These are phyloP conservation scores for Cyberlindnera mrakii DNA, from an alignment of 805 yeast species.

Conservation along the genomic window DNA sequence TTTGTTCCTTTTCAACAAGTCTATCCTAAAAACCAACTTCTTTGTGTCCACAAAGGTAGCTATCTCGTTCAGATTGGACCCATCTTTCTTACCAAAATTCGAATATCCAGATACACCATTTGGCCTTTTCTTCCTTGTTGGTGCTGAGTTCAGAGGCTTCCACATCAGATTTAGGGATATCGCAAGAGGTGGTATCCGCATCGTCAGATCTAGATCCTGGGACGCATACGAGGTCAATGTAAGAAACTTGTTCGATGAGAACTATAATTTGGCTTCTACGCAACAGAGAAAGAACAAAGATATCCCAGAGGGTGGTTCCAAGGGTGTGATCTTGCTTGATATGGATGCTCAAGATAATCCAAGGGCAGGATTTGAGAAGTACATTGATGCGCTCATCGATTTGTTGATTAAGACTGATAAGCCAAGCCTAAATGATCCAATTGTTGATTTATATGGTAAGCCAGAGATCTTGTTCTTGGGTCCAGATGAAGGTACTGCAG, in stretches of 20 bases:
- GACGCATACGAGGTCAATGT: slow-evolving; percentile 85
- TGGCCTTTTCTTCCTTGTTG: slow-evolving; percentile 94
- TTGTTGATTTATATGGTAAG: slow-evolving; percentile 77
- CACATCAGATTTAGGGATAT: slow-evolving; percentile 95
- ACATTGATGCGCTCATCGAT: slow-evolving; percentile 87
- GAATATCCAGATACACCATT: slow-evolving; percentile 92
- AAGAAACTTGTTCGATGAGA: slow-evolving; percentile 89
- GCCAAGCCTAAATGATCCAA: slow-evolving; percentile 30
- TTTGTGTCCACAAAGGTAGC: slow-evolving; percentile 94
- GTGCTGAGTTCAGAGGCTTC: slow-evolving; percentile 95
- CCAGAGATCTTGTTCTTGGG: slow-evolving; percentile 95
- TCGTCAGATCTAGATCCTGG: slow-evolving; percentile 77
- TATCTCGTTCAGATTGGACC: slow-evolving; percentile 83
- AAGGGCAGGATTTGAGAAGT: slow-evolving; percentile 82
- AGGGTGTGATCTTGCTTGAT: slow-evolving; percentile 89
- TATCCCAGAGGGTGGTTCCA: slow-evolving; percentile 98
- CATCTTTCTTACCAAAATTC: slow-evolving; percentile 71
- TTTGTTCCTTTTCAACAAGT: slow-evolving; percentile 75
- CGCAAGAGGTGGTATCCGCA: slow-evolving; percentile 97
- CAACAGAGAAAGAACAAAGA: slow-evolving; percentile 97
- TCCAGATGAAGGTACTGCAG: slow-evolving; percentile 99
- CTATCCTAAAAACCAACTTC: slow-evolving; percentile 89
- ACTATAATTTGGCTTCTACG: slow-evolving; percentile 90
- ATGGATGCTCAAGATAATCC: slow-evolving; percentile 68
- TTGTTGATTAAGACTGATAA: slow-evolving; percentile 68